Percentiles rank a stretch among this genome's conserved stretches.
Conservation (phyloP, 2,329 filamentous ascomycete genomes). For the Sordariomycetes sp. region DNA sequence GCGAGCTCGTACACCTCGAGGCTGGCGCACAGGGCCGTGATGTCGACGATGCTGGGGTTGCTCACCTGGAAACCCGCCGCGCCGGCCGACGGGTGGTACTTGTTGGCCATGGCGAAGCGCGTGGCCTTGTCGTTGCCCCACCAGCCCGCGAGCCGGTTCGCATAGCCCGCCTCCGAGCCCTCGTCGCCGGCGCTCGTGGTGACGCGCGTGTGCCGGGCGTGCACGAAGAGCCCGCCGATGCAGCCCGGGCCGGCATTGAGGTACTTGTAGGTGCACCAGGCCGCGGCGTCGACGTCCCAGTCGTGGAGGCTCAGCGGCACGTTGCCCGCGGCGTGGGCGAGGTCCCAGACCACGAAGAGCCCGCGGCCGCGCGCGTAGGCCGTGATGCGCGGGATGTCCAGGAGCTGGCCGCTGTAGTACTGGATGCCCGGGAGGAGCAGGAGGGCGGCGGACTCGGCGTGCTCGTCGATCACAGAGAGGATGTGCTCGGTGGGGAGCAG, state of each 20-base stretch:
- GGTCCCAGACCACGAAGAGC: slow-evolving; percentile 75
- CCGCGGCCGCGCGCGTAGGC: slow-evolving; percentile 60
- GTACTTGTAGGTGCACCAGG: slow-evolving; percentile 94
- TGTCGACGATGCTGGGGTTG: slow-evolving; percentile 64
- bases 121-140: slow-evolving; percentile 72
- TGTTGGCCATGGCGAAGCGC: slow-evolving; percentile 76
- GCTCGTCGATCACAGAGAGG: slow-evolving; percentile 60
- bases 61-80: slow-evolving; percentile 77
- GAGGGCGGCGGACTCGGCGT: slow-evolving; percentile 63
- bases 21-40: slow-evolving; percentile 59
- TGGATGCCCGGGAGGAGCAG: slow-evolving; percentile 80
- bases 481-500: slow-evolving; percentile 63
- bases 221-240: slow-evolving; percentile 73
- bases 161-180: slow-evolving; percentile 31
- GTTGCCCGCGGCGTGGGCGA: slow-evolving; percentile 80
- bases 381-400: slow-evolving; percentile 76
- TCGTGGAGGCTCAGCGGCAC: slow-evolving; percentile 71
- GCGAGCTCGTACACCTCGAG: slow-evolving; percentile 60
- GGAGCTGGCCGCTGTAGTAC: slow-evolving; percentile 83
- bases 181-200: slow-evolving; percentile 16
- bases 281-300: slow-evolving; percentile 86
- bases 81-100: slow-evolving; percentile 65
- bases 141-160: slow-evolving; percentile 68
- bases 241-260: slow-evolving; percentile 76
- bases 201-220: slow-evolving; percentile 59